Evolutionary conservation across 129 eudicot species (phyloP), one percentile per base, ranked within the genome.

Genomic region (Flaveria robusta): DNA sequence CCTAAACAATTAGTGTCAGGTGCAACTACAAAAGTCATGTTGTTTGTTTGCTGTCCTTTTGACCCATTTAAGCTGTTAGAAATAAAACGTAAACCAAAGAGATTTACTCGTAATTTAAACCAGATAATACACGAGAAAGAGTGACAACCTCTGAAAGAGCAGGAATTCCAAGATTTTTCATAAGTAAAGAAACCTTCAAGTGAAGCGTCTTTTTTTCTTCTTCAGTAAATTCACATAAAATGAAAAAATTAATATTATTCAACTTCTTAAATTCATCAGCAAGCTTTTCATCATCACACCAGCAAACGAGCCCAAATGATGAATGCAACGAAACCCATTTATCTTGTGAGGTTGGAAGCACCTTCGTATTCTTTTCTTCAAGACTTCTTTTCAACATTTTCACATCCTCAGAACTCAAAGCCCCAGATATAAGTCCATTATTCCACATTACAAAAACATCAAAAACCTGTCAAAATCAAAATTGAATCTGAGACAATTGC

Each of bases 281-380:
- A 42, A 94, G 81, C 42, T 77, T 73, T 14, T 91, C 90, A 72
- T 94, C 92, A 82, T 91, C 93, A 74, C 86, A 86, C 97, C 97
- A 94, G 78, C 96, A 94, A 13, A 66, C 50, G 50, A 37, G 71
- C 16, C 49, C 49, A n/a, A 78, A 89, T 13, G 91, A 91, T 27
- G 90, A 68, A 79, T 91, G 89, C 69, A 94, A 82, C 1, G 98
- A 94, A 59, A 93, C 93, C 98, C 98, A 94, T 82, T 83, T 89
- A 83, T 94, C 90, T 37, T 81, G 85, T 42, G 77, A 63, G 6
- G 98, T 86, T 13, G 97, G 98, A 76, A 94, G 97, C 82, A 94
- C 92, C 15, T 85, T 26, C 56, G 18, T 84, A 15, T 91, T 80
- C 81, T 80, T 76, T 74, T 79, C 78, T 66, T 74, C 73, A 66